Base-by-base conservation (phyloP, 257 asterid genomes). In the Thymus mandschuricus region DNA sequence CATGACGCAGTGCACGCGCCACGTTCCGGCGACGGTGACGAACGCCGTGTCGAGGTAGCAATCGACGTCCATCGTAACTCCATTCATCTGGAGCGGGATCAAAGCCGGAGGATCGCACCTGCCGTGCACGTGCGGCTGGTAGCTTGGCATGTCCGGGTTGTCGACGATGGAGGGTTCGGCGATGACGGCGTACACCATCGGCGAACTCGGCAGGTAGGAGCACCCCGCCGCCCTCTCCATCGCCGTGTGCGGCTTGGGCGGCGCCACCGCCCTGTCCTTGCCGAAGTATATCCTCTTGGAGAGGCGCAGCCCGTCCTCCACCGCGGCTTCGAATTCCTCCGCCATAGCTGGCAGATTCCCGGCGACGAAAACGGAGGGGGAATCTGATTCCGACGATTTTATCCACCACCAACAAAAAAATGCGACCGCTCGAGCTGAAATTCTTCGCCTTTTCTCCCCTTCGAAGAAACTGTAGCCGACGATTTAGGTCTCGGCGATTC, bases 101-200 rank as follows among this genome's bases (percentile, higher is more conserved):
- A 95, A 54, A 15, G 98, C 99, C 35, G 98, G 98, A 5, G 97
- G 93, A 71, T 92, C 86, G 79, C 95, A 86, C 85, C 89, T 79
- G 44, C 99, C 99, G 83, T 89, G 94, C 83, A 95, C 98, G 81
- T 95, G 88, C 60, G 99, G 98, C 90, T 95, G 99, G 78, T 95
- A 95, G 86, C 98, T 92, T 15, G 98, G 98, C 59, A 88, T 84
- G 78, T 95, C 99, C 5, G 99, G 97, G 38, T 94, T 91, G 80
- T 95, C 99, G 9, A 92, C 99, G 45, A 88, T 73, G 29, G 90
- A 81, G 5, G 99, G 99, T 67, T 95, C 83, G 46, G 67, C 60
- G 5, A 95, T 79, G 60, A 92, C 91, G 41, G 99, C 99, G 80
- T 95, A 95, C 15, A 92, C 57, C 99, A 89, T 95, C 0, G 95